phyloP scores from a whole-genome alignment of 2,329 filamentous ascomycete species.

The Ophiostoma sp. region DNA sequence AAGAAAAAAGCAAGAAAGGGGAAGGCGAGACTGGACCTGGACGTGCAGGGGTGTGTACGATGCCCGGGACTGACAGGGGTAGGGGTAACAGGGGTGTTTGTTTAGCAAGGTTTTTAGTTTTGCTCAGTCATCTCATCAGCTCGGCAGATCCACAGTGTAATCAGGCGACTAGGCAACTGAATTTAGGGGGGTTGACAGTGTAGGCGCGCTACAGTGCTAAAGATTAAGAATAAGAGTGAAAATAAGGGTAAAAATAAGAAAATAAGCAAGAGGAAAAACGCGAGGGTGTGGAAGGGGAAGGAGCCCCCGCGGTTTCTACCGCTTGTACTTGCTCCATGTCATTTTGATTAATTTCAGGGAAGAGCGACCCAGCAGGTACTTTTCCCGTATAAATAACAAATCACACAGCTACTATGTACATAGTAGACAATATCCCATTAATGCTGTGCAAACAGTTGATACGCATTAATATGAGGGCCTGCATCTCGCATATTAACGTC shows the following conservation, averaged over 20 bases:
- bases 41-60: not conserved
- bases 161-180: not conserved
- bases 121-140: not conserved
- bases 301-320: not conserved
- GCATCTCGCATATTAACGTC: not conserved
- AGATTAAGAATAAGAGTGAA: slow-evolving; percentile 1
- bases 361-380: not conserved
- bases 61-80: not conserved
- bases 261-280: not conserved
- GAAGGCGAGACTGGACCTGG: slow-evolving; percentile 1
- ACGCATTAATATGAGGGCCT: not conserved
- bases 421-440: not conserved
- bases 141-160: not conserved
- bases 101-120: not conserved
- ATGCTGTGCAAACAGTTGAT: slow-evolving; percentile 3
- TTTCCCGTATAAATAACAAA: not conserved
- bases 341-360: not conserved
- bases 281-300: not conserved
- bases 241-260: not conserved
- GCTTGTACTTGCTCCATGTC: not conserved
- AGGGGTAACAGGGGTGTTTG: not conserved
- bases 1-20: not conserved
- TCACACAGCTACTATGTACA: too few relatives aligned
- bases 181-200: not conserved
- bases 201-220: not conserved